Conservation (phyloP, 208 protist species). For the Trypanosoma melophagium region DNA sequence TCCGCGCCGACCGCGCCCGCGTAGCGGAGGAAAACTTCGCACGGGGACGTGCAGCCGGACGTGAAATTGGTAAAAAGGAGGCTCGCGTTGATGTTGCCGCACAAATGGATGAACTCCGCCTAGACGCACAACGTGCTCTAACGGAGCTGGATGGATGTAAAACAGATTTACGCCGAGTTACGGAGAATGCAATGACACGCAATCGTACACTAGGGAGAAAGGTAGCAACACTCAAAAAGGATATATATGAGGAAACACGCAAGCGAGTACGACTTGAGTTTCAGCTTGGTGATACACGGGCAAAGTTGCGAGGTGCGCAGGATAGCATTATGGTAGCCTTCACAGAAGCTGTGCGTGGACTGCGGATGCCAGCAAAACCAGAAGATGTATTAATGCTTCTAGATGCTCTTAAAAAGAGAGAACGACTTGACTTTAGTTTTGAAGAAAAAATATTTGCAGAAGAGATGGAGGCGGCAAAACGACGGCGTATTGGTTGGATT, state of each 20-base stretch:
- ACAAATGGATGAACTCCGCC: conserved; percentile 49
- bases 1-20: conserved; percentile 47
- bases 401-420: conserved; percentile 17
- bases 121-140: conserved; percentile 57
- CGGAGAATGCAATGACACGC: conserved; percentile 43
- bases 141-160: conserved; percentile 48
- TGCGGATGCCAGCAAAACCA: conserved; percentile 17
- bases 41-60: conserved; percentile 55
- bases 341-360: conserved; percentile 13
- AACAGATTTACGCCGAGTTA: conserved; percentile 54
- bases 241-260: conserved; percentile 30
- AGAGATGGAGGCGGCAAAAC: conserved; percentile 16
- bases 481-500: conserved; percentile 52
- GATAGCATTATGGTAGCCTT: conserved; percentile 21
- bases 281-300: conserved; percentile 13
- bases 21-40: conserved; percentile 58
- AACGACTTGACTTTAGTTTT: conserved; percentile 31
- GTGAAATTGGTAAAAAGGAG: conserved; percentile 40
- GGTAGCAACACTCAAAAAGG: conserved; percentile 26
- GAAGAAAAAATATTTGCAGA: conserved; percentile 14
- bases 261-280: conserved; percentile 22
- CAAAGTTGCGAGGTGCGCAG: conserved; percentile 34
- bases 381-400: conserved; percentile 16
- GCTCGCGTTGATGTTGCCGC: conserved; percentile 40
- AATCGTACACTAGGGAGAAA: conserved; percentile 37